These are phyloP conservation scores for Tagetes patula DNA, from an alignment of 129 eudicot species.

Conservation along the genomic window DNA sequence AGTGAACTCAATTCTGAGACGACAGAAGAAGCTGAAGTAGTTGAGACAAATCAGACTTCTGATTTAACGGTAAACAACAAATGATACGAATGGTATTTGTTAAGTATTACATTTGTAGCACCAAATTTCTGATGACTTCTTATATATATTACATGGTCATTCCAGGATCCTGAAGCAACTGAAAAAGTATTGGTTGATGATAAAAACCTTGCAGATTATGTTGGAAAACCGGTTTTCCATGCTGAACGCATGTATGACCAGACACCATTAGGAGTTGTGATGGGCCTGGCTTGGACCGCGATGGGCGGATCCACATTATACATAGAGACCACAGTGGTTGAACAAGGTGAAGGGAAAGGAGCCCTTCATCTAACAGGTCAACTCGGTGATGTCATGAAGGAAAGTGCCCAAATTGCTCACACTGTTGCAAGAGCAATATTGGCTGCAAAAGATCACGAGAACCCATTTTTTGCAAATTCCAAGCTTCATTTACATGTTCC, in stretches of 20 bases:
- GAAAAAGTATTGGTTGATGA: conserved; percentile 62
- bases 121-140: not conserved
- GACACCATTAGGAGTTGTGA: conserved; percentile 90
- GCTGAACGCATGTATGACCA: conserved; percentile 96
- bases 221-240: conserved; percentile 97
- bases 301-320: conserved; percentile 99
- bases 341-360: conserved; percentile 90
- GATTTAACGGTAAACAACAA: conserved; percentile 37
- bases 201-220: conserved; percentile 75
- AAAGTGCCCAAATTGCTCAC: conserved; percentile 98
- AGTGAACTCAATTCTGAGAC: conserved; percentile 37
- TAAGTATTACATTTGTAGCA: not conserved
- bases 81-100: not conserved
- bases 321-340: conserved; percentile 73
- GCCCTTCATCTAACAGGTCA: conserved; percentile 83
- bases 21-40: conserved; percentile 55
- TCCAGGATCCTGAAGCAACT: conserved; percentile 34
- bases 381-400: conserved; percentile 99
- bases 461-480: conserved; percentile 64
- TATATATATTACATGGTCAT: not conserved
- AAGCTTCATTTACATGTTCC: conserved; percentile 99
- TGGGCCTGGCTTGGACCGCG: conserved; percentile 99
- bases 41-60: conserved; percentile 27
- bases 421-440: conserved; percentile 81
- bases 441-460: conserved; percentile 53